phyloP scores from a whole-genome alignment of 2,329 filamentous ascomycete genomes.

The Colletotrichum eleusines region DNA sequence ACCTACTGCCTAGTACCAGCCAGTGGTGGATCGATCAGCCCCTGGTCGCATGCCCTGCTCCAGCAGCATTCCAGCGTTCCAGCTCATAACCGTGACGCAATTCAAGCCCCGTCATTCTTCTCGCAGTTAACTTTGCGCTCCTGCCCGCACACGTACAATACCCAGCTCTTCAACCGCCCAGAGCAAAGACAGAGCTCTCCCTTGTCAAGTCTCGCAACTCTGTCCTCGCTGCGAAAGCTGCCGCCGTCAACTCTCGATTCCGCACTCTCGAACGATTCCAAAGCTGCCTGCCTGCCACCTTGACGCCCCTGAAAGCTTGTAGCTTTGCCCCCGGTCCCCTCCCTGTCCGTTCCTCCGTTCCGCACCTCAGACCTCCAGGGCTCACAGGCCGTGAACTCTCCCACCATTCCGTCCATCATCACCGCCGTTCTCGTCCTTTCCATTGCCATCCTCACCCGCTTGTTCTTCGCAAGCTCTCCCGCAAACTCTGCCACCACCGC shows the following conservation, averaged over 20 bases:
- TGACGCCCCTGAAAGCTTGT: neutral
- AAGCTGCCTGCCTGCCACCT: neutral
- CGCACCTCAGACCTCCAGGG: conserved; percentile 4
- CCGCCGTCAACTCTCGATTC: neutral
- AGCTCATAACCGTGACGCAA: conserved; percentile 38
- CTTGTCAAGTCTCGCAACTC: neutral
- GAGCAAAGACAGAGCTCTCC: conserved; percentile 1
- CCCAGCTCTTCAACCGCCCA: neutral
- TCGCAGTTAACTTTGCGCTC: conserved; percentile 12
- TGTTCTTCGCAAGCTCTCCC: conserved; percentile 4
- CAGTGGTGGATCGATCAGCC: conserved; percentile 34
- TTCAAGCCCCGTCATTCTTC: conserved; percentile 35
- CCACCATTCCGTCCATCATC: conserved; percentile 37
- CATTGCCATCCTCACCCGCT: conserved; percentile 20
- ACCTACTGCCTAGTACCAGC: neutral
- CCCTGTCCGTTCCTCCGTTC: conserved; percentile 11
- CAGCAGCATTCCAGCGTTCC: conserved; percentile 3
- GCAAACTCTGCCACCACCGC: neutral
- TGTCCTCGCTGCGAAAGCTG: neutral
- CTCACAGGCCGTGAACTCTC: conserved; percentile 16
- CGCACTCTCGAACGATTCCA: conserved; percentile 3
- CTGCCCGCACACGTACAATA: conserved; percentile 23
- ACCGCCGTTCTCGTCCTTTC: conserved; percentile 28
- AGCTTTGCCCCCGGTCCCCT: conserved; percentile 18
- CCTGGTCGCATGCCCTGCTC: neutral